These are phyloP conservation scores for Fusarium subtropicale DNA, from an alignment of 2,329 filamentous ascomycete genomes.

Conservation along the genomic window DNA sequence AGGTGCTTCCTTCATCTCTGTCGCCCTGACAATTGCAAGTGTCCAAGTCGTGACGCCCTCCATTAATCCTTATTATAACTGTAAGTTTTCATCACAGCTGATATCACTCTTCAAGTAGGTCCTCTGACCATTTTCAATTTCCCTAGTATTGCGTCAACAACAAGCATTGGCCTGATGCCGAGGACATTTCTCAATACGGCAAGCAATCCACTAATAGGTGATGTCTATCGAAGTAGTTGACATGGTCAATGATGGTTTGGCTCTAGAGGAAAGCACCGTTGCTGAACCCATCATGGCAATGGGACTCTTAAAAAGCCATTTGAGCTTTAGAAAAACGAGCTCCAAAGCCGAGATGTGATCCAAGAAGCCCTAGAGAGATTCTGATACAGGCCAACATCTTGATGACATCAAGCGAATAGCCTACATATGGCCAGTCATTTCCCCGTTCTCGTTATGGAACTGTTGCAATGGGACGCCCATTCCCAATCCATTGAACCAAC, in stretches of 20 bases:
- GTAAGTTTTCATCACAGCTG: neutral
- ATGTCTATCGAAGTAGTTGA: neutral
- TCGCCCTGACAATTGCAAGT: neutral
- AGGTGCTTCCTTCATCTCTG: constrained; percentile 17
- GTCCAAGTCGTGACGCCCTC: neutral
- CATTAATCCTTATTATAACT: constrained; percentile 4
- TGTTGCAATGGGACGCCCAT: neutral
- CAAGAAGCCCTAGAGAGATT: constrained; percentile 1
- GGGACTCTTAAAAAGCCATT: neutral
- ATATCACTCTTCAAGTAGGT: fast-evolving
- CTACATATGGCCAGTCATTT: neutral
- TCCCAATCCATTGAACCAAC: neutral
- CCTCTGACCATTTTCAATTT: neutral
- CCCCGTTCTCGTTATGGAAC: neutral
- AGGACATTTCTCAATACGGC: neutral
- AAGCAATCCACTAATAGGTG: neutral
- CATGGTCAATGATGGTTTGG: neutral
- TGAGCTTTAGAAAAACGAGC: constrained; percentile 1
- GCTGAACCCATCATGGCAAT: neutral
- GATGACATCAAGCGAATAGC: too few species aligned
- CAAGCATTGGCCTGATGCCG: constrained; percentile 5
- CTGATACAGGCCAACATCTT: neutral
- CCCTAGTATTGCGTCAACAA: constrained; percentile 5
- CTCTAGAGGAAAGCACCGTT: neutral
- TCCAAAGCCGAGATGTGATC: neutral